These are phyloP conservation scores for Jatropha podagrica DNA, from an alignment of 441 rosid genomes.

Conservation along the genomic window DNA sequence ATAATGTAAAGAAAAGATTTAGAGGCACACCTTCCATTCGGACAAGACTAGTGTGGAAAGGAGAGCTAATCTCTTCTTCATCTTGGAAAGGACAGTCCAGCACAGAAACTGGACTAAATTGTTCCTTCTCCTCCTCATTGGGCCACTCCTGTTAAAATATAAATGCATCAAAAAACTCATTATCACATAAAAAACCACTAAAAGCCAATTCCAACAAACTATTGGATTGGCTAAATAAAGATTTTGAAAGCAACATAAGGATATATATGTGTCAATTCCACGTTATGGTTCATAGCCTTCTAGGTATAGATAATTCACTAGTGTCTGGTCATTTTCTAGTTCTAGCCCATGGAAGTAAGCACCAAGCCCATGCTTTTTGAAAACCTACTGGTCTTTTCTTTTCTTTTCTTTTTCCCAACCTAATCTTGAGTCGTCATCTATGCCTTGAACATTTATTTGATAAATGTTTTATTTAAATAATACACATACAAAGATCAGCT, in stretches of 20 bases:
- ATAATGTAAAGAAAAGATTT: too few species aligned
- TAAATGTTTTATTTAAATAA: too few species aligned
- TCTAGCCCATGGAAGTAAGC: background rate
- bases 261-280: background rate
- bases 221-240: background rate
- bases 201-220: background rate
- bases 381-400: background rate
- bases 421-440: too few species aligned
- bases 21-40: conserved; percentile 32
- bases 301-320: background rate
- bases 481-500: background rate
- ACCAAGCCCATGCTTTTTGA: background rate
- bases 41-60: conserved; percentile 29
- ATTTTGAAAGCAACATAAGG: conserved; percentile 8
- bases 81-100: conserved; percentile 68
- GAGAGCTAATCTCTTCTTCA: conserved; percentile 41
- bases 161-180: background rate
- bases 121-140: conserved; percentile 53
- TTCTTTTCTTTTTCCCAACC: background rate
- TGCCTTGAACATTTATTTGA: too few species aligned
- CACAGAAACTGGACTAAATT: conserved; percentile 75
- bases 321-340: conserved; percentile 7
- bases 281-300: background rate
- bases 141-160: conserved; percentile 41
- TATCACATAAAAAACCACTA: background rate